Conservation (phyloP, 768 basidiomycete genomes). For the Phanerochaete sordida region DNA sequence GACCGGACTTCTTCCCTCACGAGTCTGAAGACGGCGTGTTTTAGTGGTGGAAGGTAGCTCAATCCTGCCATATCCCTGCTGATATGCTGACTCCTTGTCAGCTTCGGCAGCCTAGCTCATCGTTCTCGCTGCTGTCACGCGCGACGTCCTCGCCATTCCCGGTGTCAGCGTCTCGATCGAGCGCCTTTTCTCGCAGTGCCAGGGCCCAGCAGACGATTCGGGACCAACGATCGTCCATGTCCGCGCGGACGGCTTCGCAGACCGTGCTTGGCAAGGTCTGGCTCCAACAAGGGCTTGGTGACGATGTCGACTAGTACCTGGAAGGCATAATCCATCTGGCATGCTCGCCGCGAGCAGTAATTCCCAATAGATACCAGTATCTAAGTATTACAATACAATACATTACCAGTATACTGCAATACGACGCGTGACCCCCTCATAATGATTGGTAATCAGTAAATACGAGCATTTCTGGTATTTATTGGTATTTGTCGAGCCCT, state of each 20-base stretch:
- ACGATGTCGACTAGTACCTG: slow-evolving; percentile 15
- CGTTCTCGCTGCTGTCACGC: slow-evolving; percentile 10
- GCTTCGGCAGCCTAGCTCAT: background rate
- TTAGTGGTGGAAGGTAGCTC: slow-evolving; percentile 2
- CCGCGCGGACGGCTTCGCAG: slow-evolving; percentile 8
- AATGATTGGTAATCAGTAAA: background rate
- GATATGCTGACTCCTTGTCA: too few relatives aligned
- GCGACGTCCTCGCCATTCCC: slow-evolving; percentile 21
- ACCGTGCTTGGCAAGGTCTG: slow-evolving; percentile 18
- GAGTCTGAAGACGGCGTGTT: background rate
- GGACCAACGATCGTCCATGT: slow-evolving; percentile 15
- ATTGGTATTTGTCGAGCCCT: background rate
- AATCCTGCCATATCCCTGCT: too few relatives aligned
- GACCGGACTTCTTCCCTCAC: background rate
- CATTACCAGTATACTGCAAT: background rate
- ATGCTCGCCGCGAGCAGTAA: background rate
- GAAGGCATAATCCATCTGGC: slow-evolving; percentile 9
- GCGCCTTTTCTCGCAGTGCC: slow-evolving; percentile 15
- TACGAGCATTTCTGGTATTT: background rate
- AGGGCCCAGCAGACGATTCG: slow-evolving; percentile 13
- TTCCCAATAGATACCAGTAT: slow-evolving; percentile 1
- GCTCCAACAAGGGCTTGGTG: slow-evolving; percentile 16
- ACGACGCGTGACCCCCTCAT: background rate
- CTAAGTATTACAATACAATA: background rate
- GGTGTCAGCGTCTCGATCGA: slow-evolving; percentile 21